phyloP scores from a whole-genome alignment of 2,329 filamentous ascomycete species.

The Pseudocercospora cruenta region DNA sequence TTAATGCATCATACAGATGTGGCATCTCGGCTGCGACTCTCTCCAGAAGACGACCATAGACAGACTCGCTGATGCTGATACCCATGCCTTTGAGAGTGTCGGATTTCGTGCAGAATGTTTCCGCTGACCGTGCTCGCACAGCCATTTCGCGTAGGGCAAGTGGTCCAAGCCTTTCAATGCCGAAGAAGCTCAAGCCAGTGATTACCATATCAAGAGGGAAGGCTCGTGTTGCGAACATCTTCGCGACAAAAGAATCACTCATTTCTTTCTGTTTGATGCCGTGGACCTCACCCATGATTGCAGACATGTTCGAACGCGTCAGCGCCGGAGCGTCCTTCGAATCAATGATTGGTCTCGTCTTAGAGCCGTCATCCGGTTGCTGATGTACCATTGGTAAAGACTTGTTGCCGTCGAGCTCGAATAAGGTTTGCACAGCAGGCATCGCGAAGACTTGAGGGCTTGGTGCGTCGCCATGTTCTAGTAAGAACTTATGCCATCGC shows the following conservation, averaged over 20 bases:
- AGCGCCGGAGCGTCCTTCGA: constrained; percentile 12
- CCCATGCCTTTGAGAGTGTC: constrained; percentile 62
- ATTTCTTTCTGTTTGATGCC: constrained; percentile 50
- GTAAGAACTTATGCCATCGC: constrained; percentile 47
- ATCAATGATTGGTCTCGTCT: background rate
- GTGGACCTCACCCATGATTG: constrained; percentile 44
- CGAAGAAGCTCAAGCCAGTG: constrained; percentile 69
- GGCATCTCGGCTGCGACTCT: constrained; percentile 65
- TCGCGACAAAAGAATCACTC: constrained; percentile 73
- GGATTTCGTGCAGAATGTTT: constrained; percentile 63
- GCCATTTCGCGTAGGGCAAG: constrained; percentile 78
- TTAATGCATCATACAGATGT: constrained; percentile 55
- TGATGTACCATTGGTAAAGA: constrained; percentile 29
- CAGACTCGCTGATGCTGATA: constrained; percentile 64
- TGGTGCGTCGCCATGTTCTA: constrained; percentile 43
- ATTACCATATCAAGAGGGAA: constrained; percentile 74
- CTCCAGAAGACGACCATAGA: constrained; percentile 68
- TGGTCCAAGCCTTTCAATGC: constrained; percentile 72
- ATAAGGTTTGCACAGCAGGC: constrained; percentile 37
- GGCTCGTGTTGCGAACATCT: constrained; percentile 77
- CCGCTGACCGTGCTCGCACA: constrained; percentile 61
- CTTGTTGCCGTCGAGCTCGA: constrained; percentile 25
- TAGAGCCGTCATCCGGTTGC: background rate
- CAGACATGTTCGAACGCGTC: constrained; percentile 34
- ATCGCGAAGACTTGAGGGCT: constrained; percentile 38